A percentile compares a stretch with the other conserved stretches of the same genome.
phyloP scores from a whole-genome alignment of 2,329 filamentous ascomycete species.

The Zarea fungicola region DNA sequence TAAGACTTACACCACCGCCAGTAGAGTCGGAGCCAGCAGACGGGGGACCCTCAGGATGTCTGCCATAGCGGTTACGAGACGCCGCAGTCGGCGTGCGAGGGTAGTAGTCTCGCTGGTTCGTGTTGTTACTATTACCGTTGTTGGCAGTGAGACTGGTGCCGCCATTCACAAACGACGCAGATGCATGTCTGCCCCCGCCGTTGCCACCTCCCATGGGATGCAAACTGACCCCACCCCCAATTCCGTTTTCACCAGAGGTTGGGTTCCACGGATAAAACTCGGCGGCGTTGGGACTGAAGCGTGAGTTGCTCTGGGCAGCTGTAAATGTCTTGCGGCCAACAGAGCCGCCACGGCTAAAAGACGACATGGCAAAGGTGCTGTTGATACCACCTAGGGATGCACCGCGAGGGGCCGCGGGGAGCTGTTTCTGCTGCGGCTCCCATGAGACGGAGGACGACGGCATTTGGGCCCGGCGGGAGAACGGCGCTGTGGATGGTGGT shows the following conservation, averaged over 20 bases:
- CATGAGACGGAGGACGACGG: neutral
- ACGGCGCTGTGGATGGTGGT: slow-evolving; percentile 4
- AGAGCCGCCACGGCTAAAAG: slow-evolving; percentile 11
- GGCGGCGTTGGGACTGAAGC: slow-evolving; percentile 28
- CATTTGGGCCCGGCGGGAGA: neutral
- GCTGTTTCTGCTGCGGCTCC: neutral
- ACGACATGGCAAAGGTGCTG: slow-evolving; percentile 13
- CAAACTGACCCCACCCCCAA: too few relatives aligned
- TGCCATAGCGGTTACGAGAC: slow-evolving; percentile 23
- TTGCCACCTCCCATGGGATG: too few relatives aligned
- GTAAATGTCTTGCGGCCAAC: slow-evolving; percentile 7
- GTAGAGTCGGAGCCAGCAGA: slow-evolving; percentile 7
- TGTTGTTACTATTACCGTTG: slow-evolving; percentile 20
- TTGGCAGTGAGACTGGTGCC: slow-evolving; percentile 15
- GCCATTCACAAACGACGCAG: slow-evolving; percentile 15
- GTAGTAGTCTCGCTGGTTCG: slow-evolving; percentile 22
- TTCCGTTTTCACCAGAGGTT: slow-evolving; percentile 19
- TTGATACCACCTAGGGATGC: neutral
- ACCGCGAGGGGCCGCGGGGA: neutral
- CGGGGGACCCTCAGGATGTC: slow-evolving; percentile 22
- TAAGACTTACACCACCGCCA: slow-evolving; percentile 1
- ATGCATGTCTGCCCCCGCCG: slow-evolving; percentile 12
- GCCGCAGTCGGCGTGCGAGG: slow-evolving; percentile 27
- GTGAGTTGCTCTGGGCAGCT: slow-evolving; percentile 3
- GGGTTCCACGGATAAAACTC: slow-evolving; percentile 28